Evolutionary conservation across 352 stramenopile genomes (phyloP), one percentile per base, ranked within the genome.

Genomic region (Phytophthora rubi): DNA sequence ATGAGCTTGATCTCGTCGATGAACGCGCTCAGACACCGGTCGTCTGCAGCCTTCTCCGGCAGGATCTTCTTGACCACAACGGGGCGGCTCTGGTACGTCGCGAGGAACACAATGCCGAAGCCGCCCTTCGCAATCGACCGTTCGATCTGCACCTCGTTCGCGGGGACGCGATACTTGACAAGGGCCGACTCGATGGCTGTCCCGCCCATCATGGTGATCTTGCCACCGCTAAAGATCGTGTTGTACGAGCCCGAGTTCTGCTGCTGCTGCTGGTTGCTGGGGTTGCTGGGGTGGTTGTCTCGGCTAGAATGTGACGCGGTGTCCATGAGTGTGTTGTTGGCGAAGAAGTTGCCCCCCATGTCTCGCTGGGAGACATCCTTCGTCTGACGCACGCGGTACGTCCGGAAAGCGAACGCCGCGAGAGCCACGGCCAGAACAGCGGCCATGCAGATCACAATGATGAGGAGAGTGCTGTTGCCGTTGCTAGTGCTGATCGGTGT

Each of bases 1-100:
- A 82, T 90, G 23, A 96, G 83, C 74, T 93, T 91, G 64, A 95
- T 95, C 71, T 96, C 89, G 10, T 92, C 85, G 53, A 94, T 77
- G 56, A 96, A 96, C 1, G 78, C 82, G 23, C 75, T 77, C 13
- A 96, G 70, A 59, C 75, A 88, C 9, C 79, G 78, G 57, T 94
- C 84, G 57, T 96, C 88, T 6, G 73, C 87, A 49, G 88, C 85
- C 64, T 93, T 93, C 51, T 96, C 88, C 0, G 88, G 88, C 16
- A 96, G 58, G 58, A 93, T 92, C 64, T 93, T 92, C 73, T 96
- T 96, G 18, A 96, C 79, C 15, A 92, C 86, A 7, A 96, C 80
- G 1, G 82, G 53, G 12, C 85, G 77, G 23, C 62, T 66, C 48
- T 91, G 77, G 66, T 92, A 91, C 8, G 62, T 79, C 0, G 85